Evolutionary conservation across 441 rosid genomes (phyloP).

Genomic region (Erysimum cheiri): DNA sequence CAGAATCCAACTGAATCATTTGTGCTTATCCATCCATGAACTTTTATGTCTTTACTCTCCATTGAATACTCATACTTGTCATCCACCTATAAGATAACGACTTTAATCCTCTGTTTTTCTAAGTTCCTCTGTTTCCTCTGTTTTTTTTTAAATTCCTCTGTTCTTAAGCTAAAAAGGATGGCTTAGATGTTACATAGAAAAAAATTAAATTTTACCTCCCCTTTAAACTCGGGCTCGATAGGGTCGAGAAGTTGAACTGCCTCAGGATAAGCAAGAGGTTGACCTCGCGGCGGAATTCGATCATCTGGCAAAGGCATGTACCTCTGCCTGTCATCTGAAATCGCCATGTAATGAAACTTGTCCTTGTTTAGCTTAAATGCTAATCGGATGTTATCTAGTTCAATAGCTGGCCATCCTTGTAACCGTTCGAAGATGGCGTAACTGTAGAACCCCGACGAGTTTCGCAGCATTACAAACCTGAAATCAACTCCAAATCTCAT

Average conservation of each 20-base stretch:
- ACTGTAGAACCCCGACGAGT: constrained; percentile 44
- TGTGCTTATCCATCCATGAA: constrained; percentile 72
- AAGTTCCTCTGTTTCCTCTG: constrained; percentile 5
- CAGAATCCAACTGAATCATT: constrained; percentile 67
- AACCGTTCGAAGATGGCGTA: constrained; percentile 48
- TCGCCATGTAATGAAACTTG: constrained; percentile 67
- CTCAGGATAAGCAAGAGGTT: constrained; percentile 67
- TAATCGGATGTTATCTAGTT: constrained; percentile 44
- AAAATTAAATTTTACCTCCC: constrained; percentile 54
- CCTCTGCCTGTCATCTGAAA: constrained; percentile 72
- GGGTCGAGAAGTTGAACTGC: constrained; percentile 69
- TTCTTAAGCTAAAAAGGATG: constrained; percentile 1
- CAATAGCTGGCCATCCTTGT: constrained; percentile 45
- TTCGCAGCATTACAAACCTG: constrained; percentile 44
- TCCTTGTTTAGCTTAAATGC: constrained; percentile 42
- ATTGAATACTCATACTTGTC: constrained; percentile 73
- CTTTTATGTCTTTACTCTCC: constrained; percentile 58
- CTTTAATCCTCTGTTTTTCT: constrained; percentile 21
- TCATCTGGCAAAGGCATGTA: constrained; percentile 70
- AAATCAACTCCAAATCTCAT: constrained; percentile 14
- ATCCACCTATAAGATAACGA: constrained; percentile 55
- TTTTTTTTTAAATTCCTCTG: not conserved
- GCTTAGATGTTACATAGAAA: not conserved
- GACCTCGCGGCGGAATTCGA: constrained; percentile 57
- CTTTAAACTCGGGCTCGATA: constrained; percentile 59